Conservation (phyloP, 2,329 filamentous ascomycete genomes). For the Colletotrichum echinochloae region DNA sequence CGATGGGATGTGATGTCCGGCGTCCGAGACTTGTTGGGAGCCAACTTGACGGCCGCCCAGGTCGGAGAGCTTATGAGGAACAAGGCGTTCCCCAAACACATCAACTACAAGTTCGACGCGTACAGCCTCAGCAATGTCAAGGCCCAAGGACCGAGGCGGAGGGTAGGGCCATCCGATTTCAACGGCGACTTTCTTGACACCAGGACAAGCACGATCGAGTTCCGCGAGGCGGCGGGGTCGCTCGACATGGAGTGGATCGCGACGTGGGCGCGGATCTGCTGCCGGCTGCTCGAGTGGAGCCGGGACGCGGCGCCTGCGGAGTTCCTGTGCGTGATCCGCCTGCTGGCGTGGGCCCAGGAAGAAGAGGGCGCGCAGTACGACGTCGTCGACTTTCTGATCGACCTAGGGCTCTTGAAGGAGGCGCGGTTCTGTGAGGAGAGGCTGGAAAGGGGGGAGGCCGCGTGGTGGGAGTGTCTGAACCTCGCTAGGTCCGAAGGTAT, state of each 20-base stretch:
- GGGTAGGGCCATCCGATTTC: neutral
- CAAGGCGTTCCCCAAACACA: slow-evolving; percentile 9
- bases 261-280: slow-evolving; percentile 51
- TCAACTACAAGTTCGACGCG: slow-evolving; percentile 35
- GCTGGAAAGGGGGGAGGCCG: slow-evolving; percentile 44
- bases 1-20: slow-evolving; percentile 39
- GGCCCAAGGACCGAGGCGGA: neutral
- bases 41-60: slow-evolving; percentile 29
- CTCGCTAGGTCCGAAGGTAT: neutral
- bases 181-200: neutral
- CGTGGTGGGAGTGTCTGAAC: slow-evolving; percentile 45
- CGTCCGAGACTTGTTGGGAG: slow-evolving; percentile 36
- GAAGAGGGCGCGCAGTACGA: slow-evolving; percentile 48
- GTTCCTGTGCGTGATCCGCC: slow-evolving; percentile 45
- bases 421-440: slow-evolving; percentile 45
- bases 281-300: slow-evolving; percentile 47
- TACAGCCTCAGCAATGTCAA: slow-evolving; percentile 13
- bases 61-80: slow-evolving; percentile 31
- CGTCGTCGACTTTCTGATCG: slow-evolving; percentile 51
- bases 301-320: slow-evolving; percentile 47
- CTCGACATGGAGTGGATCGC: slow-evolving; percentile 51
- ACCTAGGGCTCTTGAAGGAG: slow-evolving; percentile 50
- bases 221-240: slow-evolving; percentile 51
- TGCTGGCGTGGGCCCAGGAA: slow-evolving; percentile 42
- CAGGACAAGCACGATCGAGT: slow-evolving; percentile 49